Percentiles rank a stretch among this genome's conserved stretches.
phyloP scores from a whole-genome alignment of 208 protist species.

The Trypanosoma grayi region DNA sequence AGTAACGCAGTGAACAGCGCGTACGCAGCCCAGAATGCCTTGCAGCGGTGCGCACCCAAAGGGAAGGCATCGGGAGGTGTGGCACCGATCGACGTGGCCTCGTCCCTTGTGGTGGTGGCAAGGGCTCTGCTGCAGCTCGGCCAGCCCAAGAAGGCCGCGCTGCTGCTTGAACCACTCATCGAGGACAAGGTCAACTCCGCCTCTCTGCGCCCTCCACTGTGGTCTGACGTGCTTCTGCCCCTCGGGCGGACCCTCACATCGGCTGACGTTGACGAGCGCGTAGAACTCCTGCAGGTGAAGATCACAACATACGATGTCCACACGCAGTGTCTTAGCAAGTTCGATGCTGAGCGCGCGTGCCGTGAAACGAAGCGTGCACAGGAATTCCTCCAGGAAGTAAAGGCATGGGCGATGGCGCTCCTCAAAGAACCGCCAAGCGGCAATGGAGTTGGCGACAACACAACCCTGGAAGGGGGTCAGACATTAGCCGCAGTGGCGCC shows the following conservation, averaged over 20 bases:
- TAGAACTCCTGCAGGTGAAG: slow-evolving; percentile 63
- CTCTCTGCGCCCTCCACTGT: slow-evolving; percentile 70
- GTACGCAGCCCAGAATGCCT: slow-evolving; percentile 79
- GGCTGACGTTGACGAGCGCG: slow-evolving; percentile 61
- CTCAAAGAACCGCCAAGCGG: background rate
- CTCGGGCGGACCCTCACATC: slow-evolving; percentile 54
- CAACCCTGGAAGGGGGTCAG: background rate
- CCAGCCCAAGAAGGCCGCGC: slow-evolving; percentile 76
- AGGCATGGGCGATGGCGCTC: slow-evolving; percentile 2
- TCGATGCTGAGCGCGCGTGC: slow-evolving; percentile 69
- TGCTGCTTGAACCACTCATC: slow-evolving; percentile 84
- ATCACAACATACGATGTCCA: slow-evolving; percentile 81
- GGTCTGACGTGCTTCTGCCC: slow-evolving; percentile 53
- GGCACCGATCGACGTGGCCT: slow-evolving; percentile 67
- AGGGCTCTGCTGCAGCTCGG: slow-evolving; percentile 72
- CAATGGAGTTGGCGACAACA: background rate
- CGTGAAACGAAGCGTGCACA: slow-evolving; percentile 35
- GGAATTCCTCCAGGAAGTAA: slow-evolving; percentile 16
- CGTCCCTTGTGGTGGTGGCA: slow-evolving; percentile 63
- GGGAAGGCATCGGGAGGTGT: slow-evolving; percentile 23
- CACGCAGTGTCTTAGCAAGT: slow-evolving; percentile 68
- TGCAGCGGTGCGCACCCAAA: slow-evolving; percentile 72
- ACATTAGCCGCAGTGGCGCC: too few relatives aligned
- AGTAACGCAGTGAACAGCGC: slow-evolving; percentile 83
- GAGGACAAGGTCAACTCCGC: slow-evolving; percentile 71